These are phyloP conservation scores for Nematodospora valgi DNA, from an alignment of 805 yeast genomes.

Conservation along the genomic window DNA sequence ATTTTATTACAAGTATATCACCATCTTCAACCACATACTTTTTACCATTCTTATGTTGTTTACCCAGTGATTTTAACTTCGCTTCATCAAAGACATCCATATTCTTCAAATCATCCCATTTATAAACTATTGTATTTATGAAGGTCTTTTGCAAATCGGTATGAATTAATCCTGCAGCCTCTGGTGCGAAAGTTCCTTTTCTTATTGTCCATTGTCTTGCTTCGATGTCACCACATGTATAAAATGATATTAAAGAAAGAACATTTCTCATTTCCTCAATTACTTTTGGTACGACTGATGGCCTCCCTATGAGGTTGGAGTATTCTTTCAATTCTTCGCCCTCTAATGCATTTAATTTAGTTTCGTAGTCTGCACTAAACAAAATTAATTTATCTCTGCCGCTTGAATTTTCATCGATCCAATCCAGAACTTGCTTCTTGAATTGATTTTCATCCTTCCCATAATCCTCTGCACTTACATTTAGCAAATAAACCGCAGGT, in stretches of 20 bases:
- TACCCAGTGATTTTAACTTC: conserved; percentile 53
- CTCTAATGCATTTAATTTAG: conserved; percentile 28
- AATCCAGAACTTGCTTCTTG: conserved; percentile 47
- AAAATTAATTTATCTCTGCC: conserved; percentile 48
- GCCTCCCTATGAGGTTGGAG: conserved; percentile 26
- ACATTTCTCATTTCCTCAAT: conserved; percentile 64
- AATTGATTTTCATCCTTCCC: conserved; percentile 50
- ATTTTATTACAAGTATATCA: conserved; percentile 71
- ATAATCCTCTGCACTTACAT: conserved; percentile 71
- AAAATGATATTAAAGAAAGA: conserved; percentile 73
- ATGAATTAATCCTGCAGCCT: conserved; percentile 89
- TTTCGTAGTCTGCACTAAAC: conserved; percentile 49
- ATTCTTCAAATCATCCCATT: conserved; percentile 53
- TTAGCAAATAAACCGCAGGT: conserved; percentile 77
- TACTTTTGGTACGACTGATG: conserved; percentile 58
- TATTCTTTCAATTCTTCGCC: conserved; percentile 16
- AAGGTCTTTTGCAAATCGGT: conserved; percentile 81
- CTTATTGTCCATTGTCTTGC: conserved; percentile 88
- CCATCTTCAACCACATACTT: conserved; percentile 80
- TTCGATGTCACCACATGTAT: conserved; percentile 83
- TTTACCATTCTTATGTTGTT: conserved; percentile 67
- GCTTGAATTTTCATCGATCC: conserved; percentile 62
- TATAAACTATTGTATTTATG: conserved; percentile 71
- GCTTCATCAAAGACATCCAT: conserved; percentile 43
- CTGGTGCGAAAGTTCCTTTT: conserved; percentile 72